Evolutionary conservation across 345 rosid species (phyloP).

Genomic region (Populus pruinosa): DNA sequence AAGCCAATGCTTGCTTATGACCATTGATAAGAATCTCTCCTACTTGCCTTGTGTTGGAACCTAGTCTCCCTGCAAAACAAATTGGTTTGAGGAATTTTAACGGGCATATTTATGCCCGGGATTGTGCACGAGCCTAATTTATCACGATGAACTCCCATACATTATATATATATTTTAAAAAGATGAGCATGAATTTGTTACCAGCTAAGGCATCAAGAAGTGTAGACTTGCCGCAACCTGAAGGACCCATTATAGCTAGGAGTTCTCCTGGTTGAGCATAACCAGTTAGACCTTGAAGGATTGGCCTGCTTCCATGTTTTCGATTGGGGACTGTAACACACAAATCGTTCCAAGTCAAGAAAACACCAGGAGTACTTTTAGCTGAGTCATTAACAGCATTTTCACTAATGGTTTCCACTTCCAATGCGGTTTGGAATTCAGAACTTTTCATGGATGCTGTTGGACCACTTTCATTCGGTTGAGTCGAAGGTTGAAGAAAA

Average conservation of each 20-base stretch:
- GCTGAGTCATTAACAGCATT: no score
- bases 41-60: conserved; percentile 3
- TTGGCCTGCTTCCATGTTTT: background rate
- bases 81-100: no score
- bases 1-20: conserved; percentile 11
- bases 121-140: no score
- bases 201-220: conserved; percentile 30
- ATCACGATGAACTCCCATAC: no score
- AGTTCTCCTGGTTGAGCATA: conserved; percentile 25
- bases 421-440: no score
- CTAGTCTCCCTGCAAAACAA: conserved; percentile 18
- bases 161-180: no score
- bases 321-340: conserved; percentile 15
- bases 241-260: conserved; percentile 30
- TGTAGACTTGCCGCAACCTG: conserved; percentile 28
- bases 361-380: conserved; percentile 5
- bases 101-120: no score
- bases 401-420: no score
- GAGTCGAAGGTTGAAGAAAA: no score
- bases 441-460: no score
- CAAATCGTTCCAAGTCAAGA: conserved; percentile 24
- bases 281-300: conserved; percentile 25
- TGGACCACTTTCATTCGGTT: no score
- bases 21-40: conserved; percentile 25
- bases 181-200: background rate